Conservation (phyloP, 2,329 filamentous ascomycete species). For the Aplosporella prunicola region DNA sequence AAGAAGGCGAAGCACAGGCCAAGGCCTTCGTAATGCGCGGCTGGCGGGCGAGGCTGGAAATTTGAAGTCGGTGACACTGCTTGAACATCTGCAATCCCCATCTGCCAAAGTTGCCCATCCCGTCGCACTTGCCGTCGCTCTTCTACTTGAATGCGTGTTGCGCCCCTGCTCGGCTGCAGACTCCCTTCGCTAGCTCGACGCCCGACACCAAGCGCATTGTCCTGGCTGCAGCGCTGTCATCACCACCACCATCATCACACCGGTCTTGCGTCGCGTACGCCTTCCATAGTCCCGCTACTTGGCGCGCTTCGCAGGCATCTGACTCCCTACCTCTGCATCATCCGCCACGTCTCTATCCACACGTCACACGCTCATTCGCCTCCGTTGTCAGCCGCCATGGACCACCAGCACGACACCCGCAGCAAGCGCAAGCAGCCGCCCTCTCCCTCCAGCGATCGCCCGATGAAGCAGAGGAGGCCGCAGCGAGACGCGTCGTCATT, state of each 20-base stretch:
- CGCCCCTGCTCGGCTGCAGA: slow-evolving; percentile 5
- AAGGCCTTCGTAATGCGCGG: too few relatives aligned
- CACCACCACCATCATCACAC: background rate
- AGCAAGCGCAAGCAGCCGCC: slow-evolving; percentile 49
- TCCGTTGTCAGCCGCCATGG: slow-evolving; percentile 4
- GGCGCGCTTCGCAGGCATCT: too few relatives aligned
- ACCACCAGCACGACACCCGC: slow-evolving; percentile 22
- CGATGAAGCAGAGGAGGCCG: slow-evolving; percentile 46
- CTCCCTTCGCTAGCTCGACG: slow-evolving; percentile 4
- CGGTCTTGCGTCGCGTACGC: background rate
- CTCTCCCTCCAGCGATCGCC: slow-evolving; percentile 38
- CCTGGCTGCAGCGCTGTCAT: too few relatives aligned
- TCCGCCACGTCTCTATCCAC: slow-evolving; percentile 1
- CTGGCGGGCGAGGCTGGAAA: slow-evolving; percentile 6
- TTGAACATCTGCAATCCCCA: slow-evolving; percentile 8
- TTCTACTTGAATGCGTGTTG: slow-evolving; percentile 9
- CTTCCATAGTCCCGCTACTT: background rate
- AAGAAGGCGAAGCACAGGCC: too few relatives aligned
- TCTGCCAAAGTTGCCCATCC: slow-evolving; percentile 4
- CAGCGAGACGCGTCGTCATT: slow-evolving; percentile 29
- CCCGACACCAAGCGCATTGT: too few relatives aligned
- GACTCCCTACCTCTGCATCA: too few relatives aligned
- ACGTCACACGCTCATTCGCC: background rate
- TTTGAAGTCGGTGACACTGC: too few relatives aligned
- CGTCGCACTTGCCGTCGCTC: background rate